Base-by-base conservation (phyloP, 148 eudicot genomes). In the Chenopodium suecicum region DNA sequence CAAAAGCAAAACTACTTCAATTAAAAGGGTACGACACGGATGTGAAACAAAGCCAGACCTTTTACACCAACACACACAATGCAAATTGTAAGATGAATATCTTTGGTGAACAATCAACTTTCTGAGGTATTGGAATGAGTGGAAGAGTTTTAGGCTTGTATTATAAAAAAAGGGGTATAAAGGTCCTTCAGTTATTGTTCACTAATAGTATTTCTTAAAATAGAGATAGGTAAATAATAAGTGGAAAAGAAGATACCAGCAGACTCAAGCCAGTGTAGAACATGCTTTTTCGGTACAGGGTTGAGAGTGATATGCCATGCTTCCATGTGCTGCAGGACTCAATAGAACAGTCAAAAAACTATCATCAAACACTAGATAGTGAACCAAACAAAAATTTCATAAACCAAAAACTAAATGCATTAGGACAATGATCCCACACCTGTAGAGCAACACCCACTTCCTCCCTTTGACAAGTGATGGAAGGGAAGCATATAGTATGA, bases 361-460 rank as follows among this genome's bases (percentile, higher is more conserved):
- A 63, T 22, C 20, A 85, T 47, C 32, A 14, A 41, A 27, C 9
- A 65, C 22, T 17, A 4, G 20, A 75, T 20, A 13, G 12, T 31
- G 23, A 78, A 68, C 27, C 58, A 81, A 4, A 68, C 64, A 67
- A 34, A 50, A 32, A 20, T 23, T 41, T 60, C 29, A 47, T 14
- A 76, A 77, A 60, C 74, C 80, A 60, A 72, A 65, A 19, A 22
- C 9, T 14, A 75, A 48, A 79, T 13, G 25, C 62, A 72, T 77
- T 70, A 20, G 73, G 71, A 34, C 48, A 44, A 27, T 48, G 66
- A 72, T 69, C 58, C 23, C 48, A 70, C 79, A 94, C 99, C 99
- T 96, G 92, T 96, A 94, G 27, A 96, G 88, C 78, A 96, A 86
- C 60, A 94, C 89, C 99, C 98, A 96, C 83, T 88, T 94, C 84